Conservation (phyloP, 768 basidiomycete genomes). For the Lactarius hatsudake region DNA sequence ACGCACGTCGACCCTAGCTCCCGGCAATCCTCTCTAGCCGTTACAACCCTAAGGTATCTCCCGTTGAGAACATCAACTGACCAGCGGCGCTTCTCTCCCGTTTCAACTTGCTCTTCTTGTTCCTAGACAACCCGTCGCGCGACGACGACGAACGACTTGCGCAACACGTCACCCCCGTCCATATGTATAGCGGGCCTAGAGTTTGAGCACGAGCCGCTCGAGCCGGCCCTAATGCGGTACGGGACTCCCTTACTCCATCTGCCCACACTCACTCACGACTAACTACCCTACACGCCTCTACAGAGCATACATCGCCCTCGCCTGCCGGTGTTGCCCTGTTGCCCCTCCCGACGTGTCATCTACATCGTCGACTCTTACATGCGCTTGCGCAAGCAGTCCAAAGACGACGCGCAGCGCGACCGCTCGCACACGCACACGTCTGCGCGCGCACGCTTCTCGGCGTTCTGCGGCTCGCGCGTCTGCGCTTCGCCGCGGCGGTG, state of each 20-base stretch:
- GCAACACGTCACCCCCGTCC: slow-evolving; percentile 95
- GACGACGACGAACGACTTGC: slow-evolving; percentile 97
- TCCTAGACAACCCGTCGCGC: slow-evolving; percentile 90
- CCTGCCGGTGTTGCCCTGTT: slow-evolving; percentile 81
- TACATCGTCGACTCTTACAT: slow-evolving; percentile 97
- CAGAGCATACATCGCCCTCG: slow-evolving; percentile 93
- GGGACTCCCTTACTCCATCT: slow-evolving; percentile 22
- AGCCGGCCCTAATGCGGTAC: slow-evolving; percentile 82
- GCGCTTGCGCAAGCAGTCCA: slow-evolving; percentile 86
- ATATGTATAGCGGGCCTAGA: slow-evolving; percentile 74
- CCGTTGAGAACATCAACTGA: slow-evolving; percentile 98
- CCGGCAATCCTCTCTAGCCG: slow-evolving; percentile 97
- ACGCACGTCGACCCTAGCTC: slow-evolving; percentile 95
- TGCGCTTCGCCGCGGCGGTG: slow-evolving; percentile 80
- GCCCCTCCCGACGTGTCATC: slow-evolving; percentile 84
- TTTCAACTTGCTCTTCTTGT: slow-evolving; percentile 95
- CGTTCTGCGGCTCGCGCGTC: slow-evolving; percentile 87
- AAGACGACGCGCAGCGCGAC: slow-evolving; percentile 84
- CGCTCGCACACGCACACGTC: slow-evolving; percentile 96
- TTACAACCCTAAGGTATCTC: slow-evolving; percentile 98
- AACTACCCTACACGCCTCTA: background rate
- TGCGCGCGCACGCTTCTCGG: slow-evolving; percentile 91
- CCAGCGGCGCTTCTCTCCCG: slow-evolving; percentile 94
- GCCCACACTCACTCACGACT: slow-evolving; percentile 10
- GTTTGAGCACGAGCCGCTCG: slow-evolving; percentile 78